Evolutionary conservation across 495 filamentous ascomycete species (phyloP).

Genomic region (Barbatosphaeria neglecta): DNA sequence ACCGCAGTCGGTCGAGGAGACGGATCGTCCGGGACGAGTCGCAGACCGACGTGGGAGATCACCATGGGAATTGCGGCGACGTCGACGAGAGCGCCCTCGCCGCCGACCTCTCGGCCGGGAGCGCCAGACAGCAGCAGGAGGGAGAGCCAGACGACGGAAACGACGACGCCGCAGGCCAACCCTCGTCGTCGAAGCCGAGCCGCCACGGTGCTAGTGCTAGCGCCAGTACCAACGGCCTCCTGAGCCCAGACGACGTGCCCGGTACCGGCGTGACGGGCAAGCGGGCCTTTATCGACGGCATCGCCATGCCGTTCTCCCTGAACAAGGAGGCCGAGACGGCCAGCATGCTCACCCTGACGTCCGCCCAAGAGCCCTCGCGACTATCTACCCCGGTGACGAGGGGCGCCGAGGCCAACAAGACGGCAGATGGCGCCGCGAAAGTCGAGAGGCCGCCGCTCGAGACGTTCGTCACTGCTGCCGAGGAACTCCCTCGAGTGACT

Average conservation of each 20-base stretch:
- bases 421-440: not conserved
- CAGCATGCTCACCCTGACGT: slow-evolving; percentile 41
- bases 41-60: slow-evolving; percentile 18
- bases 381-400: slow-evolving; percentile 12
- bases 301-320: slow-evolving; percentile 41
- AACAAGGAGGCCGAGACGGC: slow-evolving; percentile 37
- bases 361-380: slow-evolving; percentile 14
- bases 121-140: slow-evolving; percentile 11
- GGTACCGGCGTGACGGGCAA: slow-evolving; percentile 32
- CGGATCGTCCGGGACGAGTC: slow-evolving; percentile 29
- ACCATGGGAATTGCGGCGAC: not conserved
- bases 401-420: slow-evolving; percentile 4
- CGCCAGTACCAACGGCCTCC: too few species aligned
- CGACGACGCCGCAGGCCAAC: slow-evolving; percentile 2
- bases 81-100: slow-evolving; percentile 21
- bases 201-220: too few species aligned
- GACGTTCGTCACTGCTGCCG: slow-evolving; percentile 30
- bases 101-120: slow-evolving; percentile 15
- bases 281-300: slow-evolving; percentile 32
- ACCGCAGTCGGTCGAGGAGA: slow-evolving; percentile 23
- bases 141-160: not conserved
- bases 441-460: slow-evolving; percentile 21
- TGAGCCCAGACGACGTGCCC: slow-evolving; percentile 10
- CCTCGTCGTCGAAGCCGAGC: not conserved
- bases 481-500: slow-evolving; percentile 13